phyloP scores from a whole-genome alignment of 2,329 filamentous ascomycete species.

The Xylaria sp. region DNA sequence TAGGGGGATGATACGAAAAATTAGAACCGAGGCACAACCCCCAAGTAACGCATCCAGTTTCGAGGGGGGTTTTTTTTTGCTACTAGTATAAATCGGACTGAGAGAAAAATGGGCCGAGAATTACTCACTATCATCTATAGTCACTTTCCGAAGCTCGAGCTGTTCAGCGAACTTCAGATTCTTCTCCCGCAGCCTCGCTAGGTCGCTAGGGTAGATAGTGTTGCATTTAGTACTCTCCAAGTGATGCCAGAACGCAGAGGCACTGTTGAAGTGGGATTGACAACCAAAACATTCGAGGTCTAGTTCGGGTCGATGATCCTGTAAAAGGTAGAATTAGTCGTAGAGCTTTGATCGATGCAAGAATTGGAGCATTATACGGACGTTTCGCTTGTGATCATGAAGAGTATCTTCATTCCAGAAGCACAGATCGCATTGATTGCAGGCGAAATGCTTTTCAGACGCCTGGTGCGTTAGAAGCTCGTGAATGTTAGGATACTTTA shows the following conservation, averaged over 20 bases:
- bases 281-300: conserved; percentile 62
- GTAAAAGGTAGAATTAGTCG: conserved; percentile 21
- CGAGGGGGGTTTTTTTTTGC: not conserved
- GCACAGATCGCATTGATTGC: conserved; percentile 32
- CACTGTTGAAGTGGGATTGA: conserved; percentile 50
- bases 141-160: conserved; percentile 30
- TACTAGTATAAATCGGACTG: not conserved
- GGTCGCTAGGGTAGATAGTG: conserved; percentile 48
- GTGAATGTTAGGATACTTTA: conserved; percentile 18
- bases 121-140: conserved; percentile 29
- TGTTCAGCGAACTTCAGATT: conserved; percentile 52
- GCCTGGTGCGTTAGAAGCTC: conserved; percentile 37
- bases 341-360: not conserved
- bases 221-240: conserved; percentile 58
- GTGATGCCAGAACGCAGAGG: conserved; percentile 57
- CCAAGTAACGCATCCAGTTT: not conserved
- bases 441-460: conserved; percentile 35
- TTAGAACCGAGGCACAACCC: not conserved
- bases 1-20: not conserved
- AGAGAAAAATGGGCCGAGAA: too few species aligned
- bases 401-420: conserved; percentile 34
- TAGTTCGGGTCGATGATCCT: conserved; percentile 56
- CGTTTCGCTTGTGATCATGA: conserved; percentile 37
- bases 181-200: conserved; percentile 52
- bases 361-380: conserved; percentile 15